phyloP scores from a whole-genome alignment of 2,329 filamentous ascomycete species.

The Bipolaris zeicola region DNA sequence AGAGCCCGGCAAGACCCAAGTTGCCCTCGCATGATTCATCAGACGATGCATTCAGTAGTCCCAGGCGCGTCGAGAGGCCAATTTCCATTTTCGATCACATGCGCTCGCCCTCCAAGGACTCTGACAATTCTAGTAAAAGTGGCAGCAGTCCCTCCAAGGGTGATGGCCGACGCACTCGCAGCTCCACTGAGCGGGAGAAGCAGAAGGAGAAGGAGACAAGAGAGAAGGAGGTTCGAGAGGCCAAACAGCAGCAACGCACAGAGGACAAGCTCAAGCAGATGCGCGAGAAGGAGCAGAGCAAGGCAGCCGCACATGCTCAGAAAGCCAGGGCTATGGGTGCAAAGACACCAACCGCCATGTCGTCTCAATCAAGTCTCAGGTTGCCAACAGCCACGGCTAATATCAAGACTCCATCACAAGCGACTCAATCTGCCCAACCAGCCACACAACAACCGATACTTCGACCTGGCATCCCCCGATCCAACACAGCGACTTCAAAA shows the following conservation, averaged over 20 bases:
- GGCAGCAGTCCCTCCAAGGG: conserved; percentile 42
- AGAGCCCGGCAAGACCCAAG: conserved; percentile 37
- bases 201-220: conserved; percentile 62
- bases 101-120: conserved; percentile 45
- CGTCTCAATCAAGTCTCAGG: conserved; percentile 41
- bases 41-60: conserved; percentile 44
- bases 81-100: conserved; percentile 43
- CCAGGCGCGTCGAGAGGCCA: conserved; percentile 40
- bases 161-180: conserved; percentile 59
- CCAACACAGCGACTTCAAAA: conserved; percentile 39
- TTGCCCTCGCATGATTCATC: conserved; percentile 33
- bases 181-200: conserved; percentile 67
- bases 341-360: conserved; percentile 59
- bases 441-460: conserved; percentile 39
- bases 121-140: conserved; percentile 36
- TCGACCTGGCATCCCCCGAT: conserved; percentile 31
- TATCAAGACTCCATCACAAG: conserved; percentile 57
- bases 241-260: conserved; percentile 66
- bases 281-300: conserved; percentile 72
- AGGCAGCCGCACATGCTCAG: conserved; percentile 58
- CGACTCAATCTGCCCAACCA: conserved; percentile 25
- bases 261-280: conserved; percentile 70
- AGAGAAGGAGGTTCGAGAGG: conserved; percentile 60
- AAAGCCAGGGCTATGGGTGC: conserved; percentile 42
- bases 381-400: conserved; percentile 26